Evolutionary conservation across 768 basidiomycete species (phyloP).

Genomic region (Boletus reticulatus): DNA sequence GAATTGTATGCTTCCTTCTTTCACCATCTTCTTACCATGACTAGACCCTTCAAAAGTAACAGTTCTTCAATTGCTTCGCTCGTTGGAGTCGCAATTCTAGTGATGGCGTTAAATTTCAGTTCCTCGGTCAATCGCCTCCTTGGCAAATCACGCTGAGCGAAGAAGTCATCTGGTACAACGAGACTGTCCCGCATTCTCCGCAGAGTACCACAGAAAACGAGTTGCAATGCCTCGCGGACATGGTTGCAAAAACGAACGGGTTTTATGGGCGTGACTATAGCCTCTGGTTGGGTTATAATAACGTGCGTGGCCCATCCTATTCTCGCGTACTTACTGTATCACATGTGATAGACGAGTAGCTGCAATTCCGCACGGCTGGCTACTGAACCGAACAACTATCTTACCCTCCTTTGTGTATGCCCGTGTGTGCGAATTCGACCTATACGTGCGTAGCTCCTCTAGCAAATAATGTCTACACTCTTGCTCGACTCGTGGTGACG

Average conservation of each 20-base stretch:
- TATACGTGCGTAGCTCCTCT: constrained; percentile 12
- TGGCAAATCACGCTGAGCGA: constrained; percentile 5
- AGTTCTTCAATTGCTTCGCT: constrained; percentile 3
- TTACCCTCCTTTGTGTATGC: constrained; percentile 48
- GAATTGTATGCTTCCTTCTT: background rate
- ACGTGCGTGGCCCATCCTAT: constrained; percentile 26
- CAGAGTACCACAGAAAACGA: constrained; percentile 16
- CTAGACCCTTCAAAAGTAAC: background rate
- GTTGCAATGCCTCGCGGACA: constrained; percentile 30
- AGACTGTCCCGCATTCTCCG: background rate
- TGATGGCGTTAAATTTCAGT: constrained; percentile 14
- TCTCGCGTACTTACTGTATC: background rate
- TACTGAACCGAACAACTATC: constrained; percentile 43
- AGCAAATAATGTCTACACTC: background rate
- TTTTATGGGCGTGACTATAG: constrained; percentile 47
- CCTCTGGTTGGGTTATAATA: constrained; percentile 51
- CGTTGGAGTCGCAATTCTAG: constrained; percentile 19
- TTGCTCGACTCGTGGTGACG: constrained; percentile 34
- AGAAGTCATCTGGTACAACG: constrained; percentile 12
- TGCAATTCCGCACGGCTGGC: constrained; percentile 39
- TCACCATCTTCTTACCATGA: constrained; percentile 3
- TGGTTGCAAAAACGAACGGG: constrained; percentile 41
- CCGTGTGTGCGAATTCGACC: constrained; percentile 41
- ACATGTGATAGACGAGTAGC: constrained; percentile 37
- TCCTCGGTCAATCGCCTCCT: constrained; percentile 17